phyloP scores from a whole-genome alignment of 768 basidiomycete genomes.

The Phanerochaete carnosa region DNA sequence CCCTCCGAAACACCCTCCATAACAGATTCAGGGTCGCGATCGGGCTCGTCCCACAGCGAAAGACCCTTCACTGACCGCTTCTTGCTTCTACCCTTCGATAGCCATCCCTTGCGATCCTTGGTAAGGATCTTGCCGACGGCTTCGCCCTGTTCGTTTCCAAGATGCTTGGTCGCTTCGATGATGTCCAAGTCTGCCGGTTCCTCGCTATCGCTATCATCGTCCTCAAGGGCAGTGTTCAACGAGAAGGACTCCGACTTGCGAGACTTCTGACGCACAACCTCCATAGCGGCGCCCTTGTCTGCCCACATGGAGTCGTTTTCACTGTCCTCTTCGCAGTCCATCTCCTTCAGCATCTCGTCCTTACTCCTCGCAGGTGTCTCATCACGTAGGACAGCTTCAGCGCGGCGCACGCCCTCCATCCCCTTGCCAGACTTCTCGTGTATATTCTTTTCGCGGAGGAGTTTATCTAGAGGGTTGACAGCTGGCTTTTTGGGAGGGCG shows the following conservation, averaged over 20 bases:
- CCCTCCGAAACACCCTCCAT: neutral
- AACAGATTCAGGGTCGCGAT: neutral
- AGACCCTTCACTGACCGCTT: conserved; percentile 19
- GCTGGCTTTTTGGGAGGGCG: conserved; percentile 13
- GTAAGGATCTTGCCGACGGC: conserved; percentile 29
- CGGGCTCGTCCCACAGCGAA: conserved; percentile 28
- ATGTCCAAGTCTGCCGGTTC: conserved; percentile 16
- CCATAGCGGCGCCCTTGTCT: conserved; percentile 9
- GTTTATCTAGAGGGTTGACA: conserved; percentile 48
- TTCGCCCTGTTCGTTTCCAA: conserved; percentile 26
- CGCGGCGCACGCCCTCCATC: conserved; percentile 16
- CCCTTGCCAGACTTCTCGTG: conserved; percentile 21
- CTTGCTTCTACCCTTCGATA: conserved; percentile 7
- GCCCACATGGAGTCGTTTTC: conserved; percentile 17
- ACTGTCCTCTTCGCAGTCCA: conserved; percentile 21
- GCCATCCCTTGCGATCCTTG: conserved; percentile 13
- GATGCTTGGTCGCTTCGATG: conserved; percentile 23
- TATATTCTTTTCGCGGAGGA: conserved; percentile 23
- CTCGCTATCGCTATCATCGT: conserved; percentile 9
- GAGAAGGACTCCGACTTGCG: neutral
- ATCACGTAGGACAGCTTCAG: conserved; percentile 10
- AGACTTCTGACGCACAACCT: neutral
- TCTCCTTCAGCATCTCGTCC: conserved; percentile 17
- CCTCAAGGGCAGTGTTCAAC: neutral
- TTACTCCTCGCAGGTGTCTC: neutral